Base-by-base conservation (phyloP, 2,329 filamentous ascomycete genomes). In the Chaetomium sp. region DNA sequence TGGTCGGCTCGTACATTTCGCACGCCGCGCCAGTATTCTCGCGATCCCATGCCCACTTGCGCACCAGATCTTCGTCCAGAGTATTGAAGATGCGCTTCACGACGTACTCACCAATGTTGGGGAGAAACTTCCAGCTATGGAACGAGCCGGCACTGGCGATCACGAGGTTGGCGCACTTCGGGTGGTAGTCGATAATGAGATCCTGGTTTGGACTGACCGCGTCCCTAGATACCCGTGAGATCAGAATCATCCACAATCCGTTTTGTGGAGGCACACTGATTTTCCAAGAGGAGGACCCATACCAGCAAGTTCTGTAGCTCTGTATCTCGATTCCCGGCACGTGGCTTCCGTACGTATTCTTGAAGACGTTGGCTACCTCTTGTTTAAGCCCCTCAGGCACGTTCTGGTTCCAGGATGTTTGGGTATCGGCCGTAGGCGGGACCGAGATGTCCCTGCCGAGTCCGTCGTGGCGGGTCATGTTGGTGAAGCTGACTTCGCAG, bases 51-150 rank as follows among this genome's bases (percentile, higher is more conserved):
- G 44, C 44, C 44, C 44, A 47, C 10, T 35, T 35, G 11, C 33
- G 32, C 11, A 14, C 44, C 5, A 47, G 44, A 4, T n/a, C 6
- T 6, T 35, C 32, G 1, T 47, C 44, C 9, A 47, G 33, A 12
- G 32, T 35, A 12, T n/a, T 7, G 2, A 14, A 9, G 10, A 47
- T 47, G 11, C 32, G 8, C 44, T 47, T 12, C 11, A 47, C 44
- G 6, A 47, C 44, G 33, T 47, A 47, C 44, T 35, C 14, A 34
- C 44, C 44, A 14, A 47, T 47, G 44, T 12, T 47, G 11, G 44
- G 44, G 12, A 47, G 44, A 10, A 47, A 47, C 44, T 47, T 47
- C 44, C 44, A 47, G 44, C 33, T 35, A n/a, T 47, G 44, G 44
- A 47, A 47, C 9, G 44, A 47, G 11, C 44, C 44, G 11, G 32